Evolutionary conservation across 1,284 basidiomycete genomes (phyloP).

Genomic region (Tylopilus orsonianus): DNA sequence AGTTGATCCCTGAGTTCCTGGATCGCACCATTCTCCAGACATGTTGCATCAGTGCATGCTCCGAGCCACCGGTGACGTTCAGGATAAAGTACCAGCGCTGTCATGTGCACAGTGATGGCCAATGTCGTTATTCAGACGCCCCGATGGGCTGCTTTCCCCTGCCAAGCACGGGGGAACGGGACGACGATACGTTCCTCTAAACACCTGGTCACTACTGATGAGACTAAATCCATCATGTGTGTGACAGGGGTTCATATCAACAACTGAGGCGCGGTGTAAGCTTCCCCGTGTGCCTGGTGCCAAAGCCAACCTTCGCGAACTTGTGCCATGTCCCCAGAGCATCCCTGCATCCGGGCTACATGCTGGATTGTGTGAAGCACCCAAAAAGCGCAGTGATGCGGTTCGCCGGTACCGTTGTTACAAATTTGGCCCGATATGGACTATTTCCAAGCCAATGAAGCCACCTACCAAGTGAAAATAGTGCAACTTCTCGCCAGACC

Average conservation of each 20-base stretch:
- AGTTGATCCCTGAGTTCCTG: background rate
- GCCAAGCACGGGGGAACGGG: background rate
- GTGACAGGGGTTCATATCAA: background rate
- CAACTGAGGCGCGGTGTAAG: background rate
- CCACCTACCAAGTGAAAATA: background rate
- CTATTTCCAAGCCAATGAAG: no score
- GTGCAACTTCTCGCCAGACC: constrained; percentile 18
- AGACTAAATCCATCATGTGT: background rate
- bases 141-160: background rate
- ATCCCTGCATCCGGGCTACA: background rate
- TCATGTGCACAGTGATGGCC: no score
- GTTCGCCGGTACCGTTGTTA: no score
- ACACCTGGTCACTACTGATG: background rate
- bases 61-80: background rate
- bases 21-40: background rate
- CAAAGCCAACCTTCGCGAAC: background rate
- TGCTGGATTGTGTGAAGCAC: no score
- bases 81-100: background rate
- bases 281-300: background rate
- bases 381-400: no score
- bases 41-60: background rate
- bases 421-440: background rate
- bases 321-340: background rate
- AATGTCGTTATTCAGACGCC: background rate
- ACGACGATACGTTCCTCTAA: background rate